These are phyloP conservation scores for Penicillium sp. DNA, from an alignment of 2,329 filamentous ascomycete genomes.

Conservation along the genomic window DNA sequence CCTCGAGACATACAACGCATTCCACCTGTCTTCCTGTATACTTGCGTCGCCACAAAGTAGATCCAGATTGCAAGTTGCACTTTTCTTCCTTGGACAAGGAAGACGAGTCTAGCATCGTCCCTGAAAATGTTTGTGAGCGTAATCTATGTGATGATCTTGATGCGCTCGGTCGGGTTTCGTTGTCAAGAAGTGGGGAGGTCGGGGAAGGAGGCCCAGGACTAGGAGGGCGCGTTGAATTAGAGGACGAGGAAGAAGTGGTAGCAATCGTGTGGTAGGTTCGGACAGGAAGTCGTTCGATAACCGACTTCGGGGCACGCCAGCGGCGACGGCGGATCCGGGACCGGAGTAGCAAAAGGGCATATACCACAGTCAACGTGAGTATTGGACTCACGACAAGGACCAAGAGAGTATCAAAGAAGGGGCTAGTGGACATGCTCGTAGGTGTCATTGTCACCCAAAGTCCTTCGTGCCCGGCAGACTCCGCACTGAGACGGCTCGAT, in stretches of 20 bases:
- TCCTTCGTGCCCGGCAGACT: conserved; percentile 63
- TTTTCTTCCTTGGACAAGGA: conserved; percentile 48
- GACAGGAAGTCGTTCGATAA: conserved; percentile 91
- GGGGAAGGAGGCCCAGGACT: conserved; percentile 67
- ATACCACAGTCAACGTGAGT: conserved; percentile 88
- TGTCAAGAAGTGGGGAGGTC: conserved; percentile 71
- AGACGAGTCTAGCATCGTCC: conserved; percentile 26
- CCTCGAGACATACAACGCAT: conserved; percentile 94
- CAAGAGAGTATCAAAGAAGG: conserved; percentile 94
- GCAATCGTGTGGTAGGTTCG: conserved; percentile 89
- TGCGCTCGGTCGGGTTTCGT: conserved; percentile 30
- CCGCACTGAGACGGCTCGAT: conserved; percentile 25
- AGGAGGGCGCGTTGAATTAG: conserved; percentile 56
- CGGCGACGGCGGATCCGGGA: conserved; percentile 83
- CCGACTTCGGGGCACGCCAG: conserved; percentile 96
- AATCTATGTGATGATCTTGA: conserved; percentile 31
- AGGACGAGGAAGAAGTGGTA: conserved; percentile 59
- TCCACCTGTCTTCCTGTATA: conserved; percentile 71
- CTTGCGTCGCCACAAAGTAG: conserved; percentile 50
- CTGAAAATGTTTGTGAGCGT: conserved; percentile 40
- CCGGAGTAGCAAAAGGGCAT: conserved; percentile 80
- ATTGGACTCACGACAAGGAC: conserved; percentile 94
- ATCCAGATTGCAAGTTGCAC: conserved; percentile 27
- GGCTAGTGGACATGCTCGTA: conserved; percentile 79
- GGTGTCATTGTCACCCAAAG: conserved; percentile 97